phyloP scores from a whole-genome alignment of 2,329 filamentous ascomycete species.

The Penicillium olsonii region DNA sequence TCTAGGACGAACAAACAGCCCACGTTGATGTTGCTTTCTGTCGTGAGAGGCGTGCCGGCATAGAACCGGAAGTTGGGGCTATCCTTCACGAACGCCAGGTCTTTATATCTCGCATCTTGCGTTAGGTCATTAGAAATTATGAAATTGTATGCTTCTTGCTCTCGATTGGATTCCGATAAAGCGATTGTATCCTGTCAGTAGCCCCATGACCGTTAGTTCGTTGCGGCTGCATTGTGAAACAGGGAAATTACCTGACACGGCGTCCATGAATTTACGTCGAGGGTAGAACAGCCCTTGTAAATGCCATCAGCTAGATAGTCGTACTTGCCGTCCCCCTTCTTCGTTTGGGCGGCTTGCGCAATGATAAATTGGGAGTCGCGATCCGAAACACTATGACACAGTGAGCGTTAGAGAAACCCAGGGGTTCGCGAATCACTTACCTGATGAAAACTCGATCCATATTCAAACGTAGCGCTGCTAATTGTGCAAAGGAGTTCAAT shows the following conservation, averaged over 20 bases:
- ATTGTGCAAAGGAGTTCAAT: conserved; percentile 35
- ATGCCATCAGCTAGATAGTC: conserved; percentile 32
- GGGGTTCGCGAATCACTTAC: background rate
- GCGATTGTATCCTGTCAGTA: conserved; percentile 34
- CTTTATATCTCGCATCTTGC: conserved; percentile 41
- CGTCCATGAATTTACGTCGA: conserved; percentile 32
- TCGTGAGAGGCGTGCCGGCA: conserved; percentile 62
- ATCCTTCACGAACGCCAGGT: conserved; percentile 36
- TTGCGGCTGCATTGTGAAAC: no score
- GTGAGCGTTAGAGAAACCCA: background rate
- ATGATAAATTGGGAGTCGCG: conserved; percentile 52
- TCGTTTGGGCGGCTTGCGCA: conserved; percentile 49
- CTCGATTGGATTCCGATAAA: conserved; percentile 24
- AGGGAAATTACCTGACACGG: conserved; percentile 32
- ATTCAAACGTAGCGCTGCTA: conserved; percentile 33
- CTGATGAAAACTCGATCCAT: conserved; percentile 39
- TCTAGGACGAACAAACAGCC: conserved; percentile 63
- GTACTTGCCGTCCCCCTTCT: conserved; percentile 35
- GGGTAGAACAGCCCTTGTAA: conserved; percentile 34
- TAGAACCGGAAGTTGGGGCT: conserved; percentile 50
- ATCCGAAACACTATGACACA: conserved; percentile 44
- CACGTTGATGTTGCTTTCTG: conserved; percentile 57
- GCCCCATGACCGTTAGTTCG: background rate
- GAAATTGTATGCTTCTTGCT: conserved; percentile 23
- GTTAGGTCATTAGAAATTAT: conserved; percentile 43